Evolutionary conservation across 345 rosid genomes (phyloP).

Genomic region (Corymbia maculata): DNA sequence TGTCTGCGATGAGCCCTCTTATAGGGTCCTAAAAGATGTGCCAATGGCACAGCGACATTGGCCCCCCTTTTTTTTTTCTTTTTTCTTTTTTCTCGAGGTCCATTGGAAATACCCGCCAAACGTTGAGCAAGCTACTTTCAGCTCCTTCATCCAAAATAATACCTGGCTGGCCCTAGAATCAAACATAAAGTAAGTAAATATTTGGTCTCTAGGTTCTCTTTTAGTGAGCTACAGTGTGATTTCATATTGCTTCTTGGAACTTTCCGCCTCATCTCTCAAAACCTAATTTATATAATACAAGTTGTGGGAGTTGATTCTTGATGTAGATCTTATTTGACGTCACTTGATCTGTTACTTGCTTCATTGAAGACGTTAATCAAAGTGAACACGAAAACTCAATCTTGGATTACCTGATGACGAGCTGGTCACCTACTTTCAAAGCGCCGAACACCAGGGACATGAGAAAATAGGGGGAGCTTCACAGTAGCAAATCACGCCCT

Average conservation of each 20-base stretch:
- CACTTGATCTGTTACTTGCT: not conserved
- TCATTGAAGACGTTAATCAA: not conserved
- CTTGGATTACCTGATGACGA: not conserved
- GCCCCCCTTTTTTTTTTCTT: too few relatives aligned
- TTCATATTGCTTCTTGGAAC: not conserved
- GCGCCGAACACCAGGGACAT: not conserved
- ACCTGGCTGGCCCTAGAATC: not conserved
- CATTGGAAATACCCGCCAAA: too few relatives aligned
- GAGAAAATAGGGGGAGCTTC: not conserved
- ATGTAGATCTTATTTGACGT: not conserved
- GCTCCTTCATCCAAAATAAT: too few relatives aligned
- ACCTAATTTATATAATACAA: not conserved
- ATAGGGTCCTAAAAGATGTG: too few relatives aligned
- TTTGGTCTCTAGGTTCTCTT: not conserved
- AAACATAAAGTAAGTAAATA: not conserved
- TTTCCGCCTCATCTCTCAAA: not conserved
- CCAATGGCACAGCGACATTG: too few relatives aligned
- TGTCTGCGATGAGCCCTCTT: too few relatives aligned
- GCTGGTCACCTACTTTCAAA: not conserved
- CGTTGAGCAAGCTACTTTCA: too few relatives aligned
- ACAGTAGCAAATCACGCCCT: not conserved
- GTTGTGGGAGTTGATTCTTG: not conserved
- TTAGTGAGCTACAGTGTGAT: not conserved
- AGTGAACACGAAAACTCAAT: not conserved
- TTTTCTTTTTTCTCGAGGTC: too few relatives aligned